These are phyloP conservation scores for Fusarium camptoceras DNA, from an alignment of 2,329 filamentous ascomycete genomes.

Conservation along the genomic window DNA sequence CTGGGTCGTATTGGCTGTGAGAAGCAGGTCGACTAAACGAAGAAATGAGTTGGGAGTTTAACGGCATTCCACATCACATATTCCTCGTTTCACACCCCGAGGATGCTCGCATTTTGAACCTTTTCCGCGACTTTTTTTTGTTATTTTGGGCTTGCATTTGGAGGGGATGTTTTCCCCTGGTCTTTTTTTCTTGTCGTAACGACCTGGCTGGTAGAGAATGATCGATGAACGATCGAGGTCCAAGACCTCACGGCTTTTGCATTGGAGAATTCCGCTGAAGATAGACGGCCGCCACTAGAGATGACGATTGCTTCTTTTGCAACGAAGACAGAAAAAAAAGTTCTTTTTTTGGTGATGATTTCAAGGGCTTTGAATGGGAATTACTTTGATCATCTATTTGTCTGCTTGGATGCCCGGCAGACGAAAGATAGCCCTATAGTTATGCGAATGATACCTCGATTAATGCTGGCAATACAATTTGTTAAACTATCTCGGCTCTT, in stretches of 20 bases:
- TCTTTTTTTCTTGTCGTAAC: slow-evolving; percentile 19
- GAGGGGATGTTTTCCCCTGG: neutral
- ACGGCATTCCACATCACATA: slow-evolving; percentile 25
- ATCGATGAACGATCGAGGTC: slow-evolving; percentile 21
- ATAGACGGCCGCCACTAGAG: slow-evolving; percentile 40
- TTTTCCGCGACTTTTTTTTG: slow-evolving; percentile 7
- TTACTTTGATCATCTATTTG: slow-evolving; percentile 17
- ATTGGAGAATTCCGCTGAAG: slow-evolving; percentile 19
- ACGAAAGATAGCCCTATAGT: slow-evolving; percentile 7
- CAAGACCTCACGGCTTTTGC: slow-evolving; percentile 30
- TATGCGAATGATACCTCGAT: slow-evolving; percentile 39
- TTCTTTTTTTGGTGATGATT: slow-evolving; percentile 32
- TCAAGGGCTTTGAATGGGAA: slow-evolving; percentile 27
- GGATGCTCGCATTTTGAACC: slow-evolving; percentile 25
- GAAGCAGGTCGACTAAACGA: slow-evolving; percentile 69
- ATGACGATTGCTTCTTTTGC: slow-evolving; percentile 38
- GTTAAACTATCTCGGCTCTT: neutral
- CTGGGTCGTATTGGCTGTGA: slow-evolving; percentile 86
- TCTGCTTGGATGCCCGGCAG: slow-evolving; percentile 17
- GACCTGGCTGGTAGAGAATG: slow-evolving; percentile 17
- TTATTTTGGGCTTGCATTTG: slow-evolving; percentile 28
- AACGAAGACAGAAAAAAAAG: slow-evolving; percentile 42
- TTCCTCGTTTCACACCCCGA: slow-evolving; percentile 27
- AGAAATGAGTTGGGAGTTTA: slow-evolving; percentile 35
- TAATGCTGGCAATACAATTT: slow-evolving; percentile 30